Evolutionary conservation across 345 rosid species (phyloP).

Genomic region (Citrus australasica): DNA sequence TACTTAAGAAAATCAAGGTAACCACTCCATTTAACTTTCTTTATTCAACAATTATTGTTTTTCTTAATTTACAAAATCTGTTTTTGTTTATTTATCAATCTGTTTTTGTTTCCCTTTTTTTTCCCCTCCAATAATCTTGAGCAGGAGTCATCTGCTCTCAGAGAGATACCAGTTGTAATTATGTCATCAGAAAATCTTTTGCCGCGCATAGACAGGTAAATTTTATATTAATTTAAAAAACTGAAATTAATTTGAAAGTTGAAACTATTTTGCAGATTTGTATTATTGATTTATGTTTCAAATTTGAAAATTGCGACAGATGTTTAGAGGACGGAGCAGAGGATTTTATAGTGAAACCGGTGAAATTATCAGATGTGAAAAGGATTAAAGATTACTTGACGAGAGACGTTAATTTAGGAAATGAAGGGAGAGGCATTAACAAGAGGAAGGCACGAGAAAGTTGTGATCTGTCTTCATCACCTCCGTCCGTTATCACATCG

Average conservation of each 20-base stretch:
- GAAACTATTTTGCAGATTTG: not conserved
- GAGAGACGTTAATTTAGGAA: slow-evolving; percentile 32
- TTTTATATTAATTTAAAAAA: slow-evolving; percentile 9
- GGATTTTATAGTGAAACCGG: slow-evolving; percentile 87
- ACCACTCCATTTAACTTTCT: not conserved
- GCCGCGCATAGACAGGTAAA: slow-evolving; percentile 68
- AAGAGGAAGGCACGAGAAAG: slow-evolving; percentile 60
- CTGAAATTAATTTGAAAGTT: not conserved
- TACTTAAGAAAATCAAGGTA: slow-evolving; percentile 93
- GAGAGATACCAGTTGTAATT: slow-evolving; percentile 83
- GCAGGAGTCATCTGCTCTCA: slow-evolving; percentile 75
- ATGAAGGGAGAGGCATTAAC: slow-evolving; percentile 18
- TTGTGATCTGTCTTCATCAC: slow-evolving; percentile 26
- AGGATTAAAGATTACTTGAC: slow-evolving; percentile 56
- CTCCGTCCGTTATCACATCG: slow-evolving; percentile 28
- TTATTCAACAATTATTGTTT: not conserved
- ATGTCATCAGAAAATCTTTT: slow-evolving; percentile 93
- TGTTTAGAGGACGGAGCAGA: slow-evolving; percentile 97
- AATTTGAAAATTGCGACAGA: slow-evolving; percentile 27
- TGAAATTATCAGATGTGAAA: slow-evolving; percentile 81
- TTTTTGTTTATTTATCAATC: not conserved
- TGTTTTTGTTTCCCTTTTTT: not conserved
- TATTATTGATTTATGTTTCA: not conserved
- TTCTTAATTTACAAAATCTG: not conserved
- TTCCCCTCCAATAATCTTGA: not conserved